phyloP scores from a whole-genome alignment of 2,329 filamentous ascomycete species.

The Conoideocrella luteorostrata region DNA sequence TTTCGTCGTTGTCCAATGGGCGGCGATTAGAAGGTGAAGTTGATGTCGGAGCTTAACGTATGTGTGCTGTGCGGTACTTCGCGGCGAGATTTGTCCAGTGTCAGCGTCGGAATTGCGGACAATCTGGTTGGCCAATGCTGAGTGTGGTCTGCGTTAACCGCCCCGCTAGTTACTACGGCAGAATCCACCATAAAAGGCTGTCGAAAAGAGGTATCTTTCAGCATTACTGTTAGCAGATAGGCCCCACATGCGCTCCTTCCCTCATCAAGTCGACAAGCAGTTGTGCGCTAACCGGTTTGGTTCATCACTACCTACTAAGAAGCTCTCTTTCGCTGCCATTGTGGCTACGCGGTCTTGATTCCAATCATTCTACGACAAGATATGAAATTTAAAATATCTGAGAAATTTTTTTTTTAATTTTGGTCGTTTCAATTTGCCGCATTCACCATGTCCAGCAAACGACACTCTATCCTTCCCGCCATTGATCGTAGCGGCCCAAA shows the following conservation, averaged over 20 bases:
- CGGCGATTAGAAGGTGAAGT: conserved; percentile 13
- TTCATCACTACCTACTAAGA: no score
- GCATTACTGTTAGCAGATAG: background rate
- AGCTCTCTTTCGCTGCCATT: no score
- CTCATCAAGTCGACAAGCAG: background rate
- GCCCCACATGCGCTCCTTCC: background rate
- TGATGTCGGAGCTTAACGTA: conserved; percentile 20
- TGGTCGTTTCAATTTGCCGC: no score
- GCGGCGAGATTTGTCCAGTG: conserved; percentile 24
- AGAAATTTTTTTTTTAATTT: no score
- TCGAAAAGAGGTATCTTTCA: background rate
- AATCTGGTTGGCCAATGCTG: conserved; percentile 36
- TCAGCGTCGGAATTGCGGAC: conserved; percentile 30
- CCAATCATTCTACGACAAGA: no score
- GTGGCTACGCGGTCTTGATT: no score
- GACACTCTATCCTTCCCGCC: conserved; percentile 50
- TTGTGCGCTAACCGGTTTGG: background rate
- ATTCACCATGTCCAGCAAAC: conserved; percentile 38
- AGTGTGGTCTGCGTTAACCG: conserved; percentile 21
- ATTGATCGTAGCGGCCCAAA: conserved; percentile 48
- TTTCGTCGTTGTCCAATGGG: conserved; percentile 27
- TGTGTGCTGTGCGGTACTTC: conserved; percentile 29
- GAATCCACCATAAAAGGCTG: fast-evolving
- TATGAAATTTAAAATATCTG: no score
- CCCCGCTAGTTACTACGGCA: conserved; percentile 23